phyloP scores from a whole-genome alignment of 306 rosid species.

The Begonia fuchsioides region DNA sequence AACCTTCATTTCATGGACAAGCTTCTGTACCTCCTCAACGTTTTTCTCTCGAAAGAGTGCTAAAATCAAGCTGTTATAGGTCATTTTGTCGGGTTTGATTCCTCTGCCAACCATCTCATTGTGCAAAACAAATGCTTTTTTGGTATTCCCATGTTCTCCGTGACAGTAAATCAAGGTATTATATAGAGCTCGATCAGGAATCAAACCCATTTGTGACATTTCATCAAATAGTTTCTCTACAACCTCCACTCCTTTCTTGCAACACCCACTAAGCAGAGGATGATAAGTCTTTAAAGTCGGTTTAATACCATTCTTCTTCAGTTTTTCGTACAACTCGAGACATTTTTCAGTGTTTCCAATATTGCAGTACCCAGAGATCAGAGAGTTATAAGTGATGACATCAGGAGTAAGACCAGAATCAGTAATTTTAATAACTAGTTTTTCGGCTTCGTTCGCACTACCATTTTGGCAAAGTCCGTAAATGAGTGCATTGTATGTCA shows the following conservation, averaged over 20 bases:
- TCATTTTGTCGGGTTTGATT: slow-evolving; percentile 43
- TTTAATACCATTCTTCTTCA: slow-evolving; percentile 48
- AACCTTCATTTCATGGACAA: slow-evolving; percentile 59
- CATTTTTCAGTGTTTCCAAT: slow-evolving; percentile 34
- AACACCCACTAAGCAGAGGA: slow-evolving; percentile 42
- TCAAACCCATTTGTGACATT: slow-evolving; percentile 37
- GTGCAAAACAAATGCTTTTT: slow-evolving; percentile 38
- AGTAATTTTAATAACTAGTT: slow-evolving; percentile 24
- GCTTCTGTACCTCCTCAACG: slow-evolving; percentile 30
- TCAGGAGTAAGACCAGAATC: slow-evolving; percentile 38
- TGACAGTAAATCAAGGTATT: slow-evolving; percentile 36
- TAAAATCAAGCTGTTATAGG: slow-evolving; percentile 69
- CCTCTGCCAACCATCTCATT: slow-evolving; percentile 44
- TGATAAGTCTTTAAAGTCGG: slow-evolving; percentile 57
- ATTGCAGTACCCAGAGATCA: slow-evolving; percentile 56
- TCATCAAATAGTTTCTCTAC: slow-evolving; percentile 39
- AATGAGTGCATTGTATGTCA: slow-evolving; percentile 57
- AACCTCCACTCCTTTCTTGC: slow-evolving; percentile 28
- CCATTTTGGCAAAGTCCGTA: slow-evolving; percentile 59
- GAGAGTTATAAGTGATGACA: slow-evolving; percentile 68
- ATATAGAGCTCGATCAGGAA: slow-evolving; percentile 48
- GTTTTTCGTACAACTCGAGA: slow-evolving; percentile 38
- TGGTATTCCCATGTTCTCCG: slow-evolving; percentile 40
- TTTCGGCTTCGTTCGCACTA: slow-evolving; percentile 46
- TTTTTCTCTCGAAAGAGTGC: slow-evolving; percentile 37